Percentiles rank a stretch among this genome's conserved stretches.
phyloP scores from a whole-genome alignment of 1,284 basidiomycete genomes.

The Leccinum subrobustum region DNA sequence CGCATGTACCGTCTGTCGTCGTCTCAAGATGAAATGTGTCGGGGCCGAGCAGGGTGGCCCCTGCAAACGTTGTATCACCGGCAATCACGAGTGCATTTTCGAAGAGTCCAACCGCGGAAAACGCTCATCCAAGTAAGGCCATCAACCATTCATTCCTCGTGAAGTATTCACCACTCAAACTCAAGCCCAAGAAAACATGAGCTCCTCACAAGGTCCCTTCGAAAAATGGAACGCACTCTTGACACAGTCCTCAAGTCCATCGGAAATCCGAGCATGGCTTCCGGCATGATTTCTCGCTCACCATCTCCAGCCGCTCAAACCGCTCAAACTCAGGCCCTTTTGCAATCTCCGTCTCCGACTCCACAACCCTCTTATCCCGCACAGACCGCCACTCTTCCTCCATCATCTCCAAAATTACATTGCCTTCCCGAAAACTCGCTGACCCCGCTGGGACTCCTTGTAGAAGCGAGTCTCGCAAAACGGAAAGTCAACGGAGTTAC shows the following conservation, averaged over 20 bases:
- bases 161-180: constrained; percentile 34
- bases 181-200: constrained; percentile 75
- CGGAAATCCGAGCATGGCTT: constrained; percentile 74
- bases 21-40: constrained; percentile 98
- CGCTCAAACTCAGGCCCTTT: constrained; percentile 56
- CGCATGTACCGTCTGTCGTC: constrained; percentile 92
- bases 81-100: constrained; percentile 90
- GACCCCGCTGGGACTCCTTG: constrained; percentile 87
- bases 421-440: constrained; percentile 88
- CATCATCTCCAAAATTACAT: constrained; percentile 72
- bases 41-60: constrained; percentile 91
- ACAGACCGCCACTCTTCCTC: constrained; percentile 21
- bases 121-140: constrained; percentile 77
- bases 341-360: constrained; percentile 59
- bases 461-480: constrained; percentile 89
- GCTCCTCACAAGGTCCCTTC: constrained; percentile 81
- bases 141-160: constrained; percentile 14
- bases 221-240: constrained; percentile 91
- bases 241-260: constrained; percentile 85
- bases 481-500: constrained; percentile 54
- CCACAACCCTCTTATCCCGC: constrained; percentile 28
- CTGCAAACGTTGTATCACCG: constrained; percentile 81
- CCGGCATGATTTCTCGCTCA: constrained; percentile 79
- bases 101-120: constrained; percentile 94
- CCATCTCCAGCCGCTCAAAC: constrained; percentile 66